Conservation (phyloP, 148 eudicot genomes). For the Nepenthes gracilis region DNA sequence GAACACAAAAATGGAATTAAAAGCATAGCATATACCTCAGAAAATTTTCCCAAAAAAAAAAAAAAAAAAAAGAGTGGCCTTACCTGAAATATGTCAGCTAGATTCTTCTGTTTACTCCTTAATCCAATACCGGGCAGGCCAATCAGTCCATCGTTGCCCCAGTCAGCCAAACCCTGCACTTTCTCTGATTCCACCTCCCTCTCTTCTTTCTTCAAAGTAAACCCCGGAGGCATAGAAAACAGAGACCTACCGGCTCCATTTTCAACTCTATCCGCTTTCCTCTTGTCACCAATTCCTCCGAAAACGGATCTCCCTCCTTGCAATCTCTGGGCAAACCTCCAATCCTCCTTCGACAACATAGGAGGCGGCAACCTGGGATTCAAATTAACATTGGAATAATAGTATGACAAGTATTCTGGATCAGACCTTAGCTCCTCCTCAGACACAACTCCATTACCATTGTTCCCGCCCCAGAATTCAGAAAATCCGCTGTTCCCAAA, state of each 20-base stretch:
- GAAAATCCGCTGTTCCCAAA: constrained; percentile 33
- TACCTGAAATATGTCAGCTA: constrained; percentile 96
- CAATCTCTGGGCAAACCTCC: constrained; percentile 58
- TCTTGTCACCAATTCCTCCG: constrained; percentile 85
- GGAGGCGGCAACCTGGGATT: constrained; percentile 98
- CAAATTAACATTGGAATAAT: constrained; percentile 81
- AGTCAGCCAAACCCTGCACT: constrained; percentile 33
- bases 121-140: constrained; percentile 85
- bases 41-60: background rate
- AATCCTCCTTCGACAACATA: constrained; percentile 78
- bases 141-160: constrained; percentile 93
- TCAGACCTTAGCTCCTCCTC: constrained; percentile 97
- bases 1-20: background rate
- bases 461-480: constrained; percentile 28
- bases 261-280: constrained; percentile 54
- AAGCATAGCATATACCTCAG: background rate
- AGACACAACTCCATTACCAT: constrained; percentile 41
- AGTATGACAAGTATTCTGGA: constrained; percentile 77
- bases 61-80: background rate
- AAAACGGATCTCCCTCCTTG: constrained; percentile 59
- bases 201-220: constrained; percentile 55
- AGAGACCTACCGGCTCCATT: constrained; percentile 52
- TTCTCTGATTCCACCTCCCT: constrained; percentile 45
- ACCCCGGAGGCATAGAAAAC: constrained; percentile 57
- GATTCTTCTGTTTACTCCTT: constrained; percentile 81